A percentile compares a stretch with the other conserved stretches of the same genome.
Conservation (phyloP, 345 rosid species). For the Eucalyptus sp. region DNA sequence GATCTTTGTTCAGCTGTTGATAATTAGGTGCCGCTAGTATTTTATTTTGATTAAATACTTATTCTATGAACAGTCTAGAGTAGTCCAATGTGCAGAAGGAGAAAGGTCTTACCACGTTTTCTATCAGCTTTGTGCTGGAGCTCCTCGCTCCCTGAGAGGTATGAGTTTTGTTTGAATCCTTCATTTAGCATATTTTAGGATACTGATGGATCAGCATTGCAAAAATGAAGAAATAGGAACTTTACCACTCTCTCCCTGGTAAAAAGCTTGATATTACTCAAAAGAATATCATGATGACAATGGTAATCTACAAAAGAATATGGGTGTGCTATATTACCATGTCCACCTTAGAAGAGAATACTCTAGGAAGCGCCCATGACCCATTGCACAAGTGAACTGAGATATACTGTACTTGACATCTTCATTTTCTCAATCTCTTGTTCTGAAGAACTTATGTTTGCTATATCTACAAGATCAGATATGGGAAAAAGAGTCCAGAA, state of each 20-base stretch:
- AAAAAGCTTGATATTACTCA: background rate
- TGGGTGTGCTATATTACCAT: background rate
- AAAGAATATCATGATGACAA: background rate
- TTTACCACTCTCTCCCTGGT: background rate
- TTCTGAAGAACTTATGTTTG: background rate
- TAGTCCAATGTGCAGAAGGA: conserved; percentile 91
- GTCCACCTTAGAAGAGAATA: background rate
- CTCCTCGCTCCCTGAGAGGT: conserved; percentile 73
- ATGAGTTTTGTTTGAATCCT: background rate
- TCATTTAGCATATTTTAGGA: background rate
- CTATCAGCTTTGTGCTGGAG: conserved; percentile 99
- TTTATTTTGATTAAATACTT: background rate
- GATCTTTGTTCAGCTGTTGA: background rate
- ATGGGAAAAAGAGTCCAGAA: background rate
- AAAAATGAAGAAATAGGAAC: background rate
- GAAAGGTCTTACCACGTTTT: conserved; percentile 99
- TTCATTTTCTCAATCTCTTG: background rate
- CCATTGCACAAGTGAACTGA: background rate
- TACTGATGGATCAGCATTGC: background rate
- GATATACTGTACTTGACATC: background rate
- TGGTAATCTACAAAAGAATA: background rate
- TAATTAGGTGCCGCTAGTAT: background rate
- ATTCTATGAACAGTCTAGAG: conserved; percentile 83
- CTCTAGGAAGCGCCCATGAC: background rate
- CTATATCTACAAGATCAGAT: background rate